Evolutionary conservation across 1,284 basidiomycete species (phyloP).

Genomic region (Hypsizygus ulmarius): DNA sequence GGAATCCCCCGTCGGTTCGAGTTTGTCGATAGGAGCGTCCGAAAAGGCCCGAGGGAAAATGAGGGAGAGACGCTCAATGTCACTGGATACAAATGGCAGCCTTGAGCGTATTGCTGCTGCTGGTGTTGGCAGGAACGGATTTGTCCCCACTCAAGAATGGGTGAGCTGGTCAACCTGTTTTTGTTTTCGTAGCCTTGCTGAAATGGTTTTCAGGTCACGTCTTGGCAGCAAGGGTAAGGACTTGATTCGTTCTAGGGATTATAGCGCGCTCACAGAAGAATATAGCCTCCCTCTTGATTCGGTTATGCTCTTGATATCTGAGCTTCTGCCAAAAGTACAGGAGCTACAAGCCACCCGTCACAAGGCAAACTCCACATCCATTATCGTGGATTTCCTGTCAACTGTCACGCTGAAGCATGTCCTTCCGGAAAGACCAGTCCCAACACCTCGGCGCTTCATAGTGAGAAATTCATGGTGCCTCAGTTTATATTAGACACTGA

Average conservation of each 20-base stretch:
- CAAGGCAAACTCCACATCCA: conserved; percentile 61
- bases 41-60: conserved; percentile 90
- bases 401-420: conserved; percentile 63
- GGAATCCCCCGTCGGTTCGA: conserved; percentile 26
- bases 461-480: conserved; percentile 36
- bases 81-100: conserved; percentile 55
- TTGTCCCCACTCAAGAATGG: conserved; percentile 94
- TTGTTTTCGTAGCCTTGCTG: conserved; percentile 5
- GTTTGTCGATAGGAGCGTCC: conserved; percentile 44
- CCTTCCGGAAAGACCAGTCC: conserved; percentile 65
- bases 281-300: conserved; percentile 79
- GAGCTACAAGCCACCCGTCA: conserved; percentile 66
- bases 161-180: conserved; percentile 43
- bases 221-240: conserved; percentile 82
- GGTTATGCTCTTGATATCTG: conserved; percentile 81
- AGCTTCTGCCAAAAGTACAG: conserved; percentile 85
- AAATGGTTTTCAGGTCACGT: conserved; percentile 55
- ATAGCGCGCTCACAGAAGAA: conserved; percentile 11
- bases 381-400: conserved; percentile 69
- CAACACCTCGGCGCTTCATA: conserved; percentile 70
- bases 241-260: conserved; percentile 6
- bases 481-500: conserved; percentile 8
- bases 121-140: conserved; percentile 82
- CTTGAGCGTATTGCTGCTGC: conserved; percentile 62
- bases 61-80: conserved; percentile 63